phyloP scores from a whole-genome alignment of 768 basidiomycete genomes.

The Xerocomellus amylosporus region DNA sequence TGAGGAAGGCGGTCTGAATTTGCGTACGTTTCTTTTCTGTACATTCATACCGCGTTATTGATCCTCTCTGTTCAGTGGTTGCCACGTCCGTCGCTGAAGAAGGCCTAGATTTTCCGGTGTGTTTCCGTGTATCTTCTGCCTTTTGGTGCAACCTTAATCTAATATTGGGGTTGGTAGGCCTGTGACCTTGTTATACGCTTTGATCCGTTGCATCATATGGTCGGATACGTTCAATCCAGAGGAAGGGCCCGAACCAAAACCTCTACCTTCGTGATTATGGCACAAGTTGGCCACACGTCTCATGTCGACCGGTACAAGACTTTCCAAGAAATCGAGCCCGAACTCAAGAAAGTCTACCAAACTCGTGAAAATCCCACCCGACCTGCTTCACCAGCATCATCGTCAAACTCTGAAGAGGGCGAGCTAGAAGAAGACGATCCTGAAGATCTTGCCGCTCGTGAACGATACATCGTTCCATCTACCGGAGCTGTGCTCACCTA shows the following conservation, averaged over 20 bases:
- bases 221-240: slow-evolving; percentile 85
- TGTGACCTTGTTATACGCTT: slow-evolving; percentile 88
- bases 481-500: slow-evolving; percentile 82
- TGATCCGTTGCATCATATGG: slow-evolving; percentile 77
- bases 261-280: slow-evolving; percentile 81
- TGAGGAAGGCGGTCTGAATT: slow-evolving; percentile 59
- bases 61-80: slow-evolving; percentile 46
- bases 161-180: slow-evolving; percentile 45
- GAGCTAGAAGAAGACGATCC: slow-evolving; percentile 48
- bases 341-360: slow-evolving; percentile 63
- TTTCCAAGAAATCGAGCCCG: slow-evolving; percentile 60
- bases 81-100: slow-evolving; percentile 91
- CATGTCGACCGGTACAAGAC: slow-evolving; percentile 57
- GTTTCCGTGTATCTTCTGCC: slow-evolving; percentile 17
- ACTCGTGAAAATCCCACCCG: slow-evolving; percentile 39
- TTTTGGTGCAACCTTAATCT: neutral
- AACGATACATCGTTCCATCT: slow-evolving; percentile 66
- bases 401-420: slow-evolving; percentile 29
- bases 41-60: neutral
- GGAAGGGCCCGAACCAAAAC: slow-evolving; percentile 77
- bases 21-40: slow-evolving; percentile 46
- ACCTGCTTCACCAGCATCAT: slow-evolving; percentile 25
- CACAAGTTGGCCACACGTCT: slow-evolving; percentile 55
- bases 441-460: slow-evolving; percentile 59
- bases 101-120: slow-evolving; percentile 83